Evolutionary conservation across 768 basidiomycete species (phyloP).

Genomic region (Cantharellus cinnabarinus): DNA sequence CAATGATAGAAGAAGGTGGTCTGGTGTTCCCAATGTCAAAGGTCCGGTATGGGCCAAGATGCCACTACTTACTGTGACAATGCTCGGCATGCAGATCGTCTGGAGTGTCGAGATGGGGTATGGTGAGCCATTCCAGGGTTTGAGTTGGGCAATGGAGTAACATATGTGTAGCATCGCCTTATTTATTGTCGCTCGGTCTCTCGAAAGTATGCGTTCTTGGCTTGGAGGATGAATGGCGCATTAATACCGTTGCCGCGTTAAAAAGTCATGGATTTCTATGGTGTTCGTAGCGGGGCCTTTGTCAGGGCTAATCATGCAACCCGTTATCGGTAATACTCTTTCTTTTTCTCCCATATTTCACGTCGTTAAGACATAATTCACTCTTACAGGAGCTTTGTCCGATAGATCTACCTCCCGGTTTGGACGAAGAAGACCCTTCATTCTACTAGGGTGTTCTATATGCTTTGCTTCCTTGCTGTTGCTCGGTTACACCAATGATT

Average conservation of each 20-base stretch:
- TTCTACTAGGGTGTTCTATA: slow-evolving; percentile 45
- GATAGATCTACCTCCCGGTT: slow-evolving; percentile 69
- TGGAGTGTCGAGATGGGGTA: slow-evolving; percentile 96
- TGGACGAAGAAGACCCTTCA: slow-evolving; percentile 73
- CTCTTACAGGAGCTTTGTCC: slow-evolving; percentile 35
- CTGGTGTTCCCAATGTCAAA: not conserved
- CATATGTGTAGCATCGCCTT: slow-evolving; percentile 46
- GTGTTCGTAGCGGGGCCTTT: slow-evolving; percentile 87
- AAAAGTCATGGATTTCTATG: slow-evolving; percentile 35
- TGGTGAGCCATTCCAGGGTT: slow-evolving; percentile 19
- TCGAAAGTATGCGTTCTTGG: slow-evolving; percentile 34
- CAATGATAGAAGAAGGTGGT: not conserved
- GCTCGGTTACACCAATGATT: slow-evolving; percentile 57
- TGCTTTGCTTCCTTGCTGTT: slow-evolving; percentile 56
- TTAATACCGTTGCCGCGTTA: too few relatives aligned
- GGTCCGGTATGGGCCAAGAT: slow-evolving; percentile 13
- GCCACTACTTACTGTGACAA: slow-evolving; percentile 52
- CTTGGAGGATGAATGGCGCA: too few relatives aligned
- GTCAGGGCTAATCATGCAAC: slow-evolving; percentile 79
- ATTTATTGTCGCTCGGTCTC: slow-evolving; percentile 72
- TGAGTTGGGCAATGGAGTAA: not conserved
- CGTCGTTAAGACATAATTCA: not conserved
- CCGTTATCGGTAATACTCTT: slow-evolving; percentile 44
- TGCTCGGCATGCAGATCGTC: slow-evolving; percentile 70
- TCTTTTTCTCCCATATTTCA: too few relatives aligned